Evolutionary conservation across 2,329 filamentous ascomycete genomes (phyloP), one percentile per base, ranked within the genome.

Genomic region (Colletotrichum sublineola): DNA sequence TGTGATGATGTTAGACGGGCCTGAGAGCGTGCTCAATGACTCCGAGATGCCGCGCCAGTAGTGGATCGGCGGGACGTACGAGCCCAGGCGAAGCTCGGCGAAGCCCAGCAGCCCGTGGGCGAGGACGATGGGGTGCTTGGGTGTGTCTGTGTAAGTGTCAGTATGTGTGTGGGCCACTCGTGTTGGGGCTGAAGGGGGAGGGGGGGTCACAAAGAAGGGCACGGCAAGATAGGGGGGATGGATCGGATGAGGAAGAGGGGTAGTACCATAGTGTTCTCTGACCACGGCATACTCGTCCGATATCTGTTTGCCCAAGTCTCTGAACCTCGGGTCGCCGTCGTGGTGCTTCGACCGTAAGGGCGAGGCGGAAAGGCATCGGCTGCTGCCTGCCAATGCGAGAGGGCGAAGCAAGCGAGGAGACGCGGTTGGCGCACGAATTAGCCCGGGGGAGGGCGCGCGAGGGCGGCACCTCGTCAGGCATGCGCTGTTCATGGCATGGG

Each of bases 31-130:
- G 8, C 76, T 79, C 56, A 92, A 83, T 15, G 88, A 90, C 24
- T 90, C 86, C 31, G 84, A 84, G 74, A 92, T 92, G 63, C 90
- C 90, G 74, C 87, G 86, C 90, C 90, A 92, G 82, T 92, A 92
- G 57, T 89, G 85, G 46, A 91, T 84, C 2, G 86, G 80, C 0
- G 89, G 89, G 3, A 91, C 81, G 75, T 84, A 83, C 1, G 86
- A 83, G 15, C 83, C 84, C 20, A 90, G 77, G 46, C 81, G 83
- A 31, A 92, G 82, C 77, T 91, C 86, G 48, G 88, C 85, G 78
- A 92, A 92, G 76, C 90, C 90, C 63, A 92, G 82, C 61, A 92
- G 84, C 68, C 90, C 90, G 77, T 92, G 90, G 64, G 90, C 90
- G 44, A 92, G 87, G 66, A 92, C 89, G 67, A 92, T 87, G 56